These are phyloP conservation scores for Diaporthe batatas DNA, from an alignment of 2,329 filamentous ascomycete genomes.

Conservation along the genomic window DNA sequence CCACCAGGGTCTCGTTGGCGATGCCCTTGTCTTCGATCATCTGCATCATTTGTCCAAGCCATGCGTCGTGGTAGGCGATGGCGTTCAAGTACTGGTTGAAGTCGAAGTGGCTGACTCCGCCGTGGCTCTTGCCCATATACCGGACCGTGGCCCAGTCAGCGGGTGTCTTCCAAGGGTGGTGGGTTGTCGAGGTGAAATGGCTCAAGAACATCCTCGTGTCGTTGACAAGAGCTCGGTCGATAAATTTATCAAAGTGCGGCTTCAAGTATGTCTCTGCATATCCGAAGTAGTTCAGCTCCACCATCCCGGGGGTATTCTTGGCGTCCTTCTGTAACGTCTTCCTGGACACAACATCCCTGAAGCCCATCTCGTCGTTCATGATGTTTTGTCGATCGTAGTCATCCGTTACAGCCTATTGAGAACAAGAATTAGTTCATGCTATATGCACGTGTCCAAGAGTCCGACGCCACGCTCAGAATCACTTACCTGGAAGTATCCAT, in stretches of 20 bases:
- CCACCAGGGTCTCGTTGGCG: conserved; percentile 59
- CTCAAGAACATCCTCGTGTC: conserved; percentile 52
- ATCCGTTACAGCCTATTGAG: conserved; percentile 47
- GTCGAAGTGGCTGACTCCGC: conserved; percentile 47
- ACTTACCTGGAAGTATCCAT: conserved; percentile 49
- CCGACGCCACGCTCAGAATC: neutral
- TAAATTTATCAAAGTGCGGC: conserved; percentile 54
- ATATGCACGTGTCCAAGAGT: neutral
- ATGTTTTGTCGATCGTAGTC: conserved; percentile 52
- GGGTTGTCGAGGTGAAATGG: conserved; percentile 54
- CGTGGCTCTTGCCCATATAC: conserved; percentile 47
- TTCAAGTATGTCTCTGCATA: conserved; percentile 56
- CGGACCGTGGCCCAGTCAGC: conserved; percentile 46
- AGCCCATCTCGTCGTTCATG: conserved; percentile 51
- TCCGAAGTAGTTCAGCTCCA: conserved; percentile 57
- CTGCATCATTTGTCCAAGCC: conserved; percentile 55
- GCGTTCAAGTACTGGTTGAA: conserved; percentile 59
- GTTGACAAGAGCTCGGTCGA: conserved; percentile 48
- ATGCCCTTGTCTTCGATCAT: conserved; percentile 58
- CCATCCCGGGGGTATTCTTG: conserved; percentile 3
- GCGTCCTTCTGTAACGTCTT: conserved; percentile 22
- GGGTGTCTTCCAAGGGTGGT: conserved; percentile 59
- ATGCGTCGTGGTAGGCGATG: conserved; percentile 55
- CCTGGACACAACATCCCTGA: conserved; percentile 44
- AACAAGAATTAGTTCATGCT: neutral